phyloP scores from a whole-genome alignment of 2,329 filamentous ascomycete species.

The Cercospora berteroae region DNA sequence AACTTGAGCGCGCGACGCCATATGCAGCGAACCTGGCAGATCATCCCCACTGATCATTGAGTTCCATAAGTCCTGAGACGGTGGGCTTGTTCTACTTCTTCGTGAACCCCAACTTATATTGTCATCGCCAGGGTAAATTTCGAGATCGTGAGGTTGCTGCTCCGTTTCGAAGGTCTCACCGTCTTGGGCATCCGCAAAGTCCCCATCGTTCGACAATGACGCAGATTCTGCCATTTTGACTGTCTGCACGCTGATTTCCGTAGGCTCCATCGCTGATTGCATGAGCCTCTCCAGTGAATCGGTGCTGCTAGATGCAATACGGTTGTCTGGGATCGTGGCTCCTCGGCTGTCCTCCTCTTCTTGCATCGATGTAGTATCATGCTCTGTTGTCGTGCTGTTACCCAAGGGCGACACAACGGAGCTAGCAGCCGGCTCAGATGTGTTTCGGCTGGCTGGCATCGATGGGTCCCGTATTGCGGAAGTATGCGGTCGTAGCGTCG shows the following conservation, averaged over 20 bases:
- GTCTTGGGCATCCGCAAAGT: conserved; percentile 42
- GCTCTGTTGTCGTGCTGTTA: neutral
- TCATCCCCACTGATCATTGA: conserved; percentile 36
- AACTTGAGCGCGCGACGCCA: conserved; percentile 21
- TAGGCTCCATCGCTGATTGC: conserved; percentile 12
- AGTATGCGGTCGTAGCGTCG: conserved; percentile 19
- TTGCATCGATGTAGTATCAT: conserved; percentile 1
- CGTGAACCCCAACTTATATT: conserved; percentile 40
- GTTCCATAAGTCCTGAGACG: conserved; percentile 35
- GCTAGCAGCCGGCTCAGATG: neutral
- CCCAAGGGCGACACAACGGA: neutral
- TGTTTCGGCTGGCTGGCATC: neutral
- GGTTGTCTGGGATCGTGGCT: neutral
- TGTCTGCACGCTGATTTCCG: neutral
- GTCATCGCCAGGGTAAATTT: conserved; percentile 39
- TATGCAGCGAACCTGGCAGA: conserved; percentile 31
- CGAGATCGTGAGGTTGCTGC: conserved; percentile 23
- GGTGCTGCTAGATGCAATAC: neutral
- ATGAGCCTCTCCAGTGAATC: conserved; percentile 1
- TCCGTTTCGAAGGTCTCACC: conserved; percentile 36
- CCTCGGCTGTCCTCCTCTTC: neutral
- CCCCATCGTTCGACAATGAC: conserved; percentile 37
- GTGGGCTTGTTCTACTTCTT: conserved; percentile 30
- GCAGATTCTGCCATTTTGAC: neutral
- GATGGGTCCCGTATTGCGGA: neutral